These are phyloP conservation scores for Chrysoporthe cubensis DNA, from an alignment of 2,329 filamentous ascomycete species.

Conservation along the genomic window DNA sequence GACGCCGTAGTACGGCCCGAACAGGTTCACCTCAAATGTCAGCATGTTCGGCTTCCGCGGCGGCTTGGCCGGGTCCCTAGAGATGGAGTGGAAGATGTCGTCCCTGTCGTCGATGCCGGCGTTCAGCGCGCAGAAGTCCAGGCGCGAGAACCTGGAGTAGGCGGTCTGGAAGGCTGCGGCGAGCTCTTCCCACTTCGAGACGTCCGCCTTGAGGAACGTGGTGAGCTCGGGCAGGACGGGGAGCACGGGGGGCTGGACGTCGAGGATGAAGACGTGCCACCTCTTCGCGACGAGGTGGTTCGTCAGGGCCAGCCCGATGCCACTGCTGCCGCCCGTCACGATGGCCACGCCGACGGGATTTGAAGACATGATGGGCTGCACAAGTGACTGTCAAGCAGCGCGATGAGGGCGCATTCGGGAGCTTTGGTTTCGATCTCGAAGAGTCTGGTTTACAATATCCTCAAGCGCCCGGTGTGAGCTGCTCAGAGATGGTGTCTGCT, in stretches of 20 bases:
- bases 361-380: conserved; percentile 1
- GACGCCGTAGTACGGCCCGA: conserved; percentile 18
- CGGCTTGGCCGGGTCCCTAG: not conserved
- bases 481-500: no score
- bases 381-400: not conserved
- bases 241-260: conserved; percentile 12
- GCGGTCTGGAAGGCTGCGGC: conserved; percentile 14
- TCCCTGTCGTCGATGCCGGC: conserved; percentile 20
- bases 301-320: conserved; percentile 50
- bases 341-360: conserved; percentile 19
- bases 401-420: not conserved
- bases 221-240: not conserved
- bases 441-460: no score
- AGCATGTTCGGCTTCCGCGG: conserved; percentile 17
- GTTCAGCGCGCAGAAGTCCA: conserved; percentile 19
- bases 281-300: conserved; percentile 41
- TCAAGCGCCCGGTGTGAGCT: no score
- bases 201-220: conserved; percentile 14
- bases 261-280: conserved; percentile 20
- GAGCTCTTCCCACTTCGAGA: conserved; percentile 19
- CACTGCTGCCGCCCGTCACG: conserved; percentile 54
- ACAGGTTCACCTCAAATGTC: conserved; percentile 18
- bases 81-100: conserved; percentile 17
- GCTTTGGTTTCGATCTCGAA: not conserved
- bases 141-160: conserved; percentile 14